Evolutionary conservation across 805 yeast species (phyloP), one percentile per base, ranked within the genome.

Genomic region (Candida andamanensis): DNA sequence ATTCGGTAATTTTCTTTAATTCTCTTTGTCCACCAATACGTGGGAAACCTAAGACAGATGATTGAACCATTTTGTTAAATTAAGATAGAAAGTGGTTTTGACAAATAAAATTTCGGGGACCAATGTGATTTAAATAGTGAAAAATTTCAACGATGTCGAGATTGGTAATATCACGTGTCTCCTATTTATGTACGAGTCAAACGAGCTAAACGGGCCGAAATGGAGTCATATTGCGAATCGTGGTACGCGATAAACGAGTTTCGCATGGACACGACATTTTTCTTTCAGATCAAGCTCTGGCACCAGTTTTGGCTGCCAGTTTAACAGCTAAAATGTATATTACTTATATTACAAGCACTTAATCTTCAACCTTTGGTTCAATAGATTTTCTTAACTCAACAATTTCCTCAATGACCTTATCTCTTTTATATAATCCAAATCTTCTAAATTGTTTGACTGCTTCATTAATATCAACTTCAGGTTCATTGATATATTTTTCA

Each of bases 11-110:
- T 73, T 92, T 92, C 76, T 92, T 92, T 69, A 92, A 81, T 76
- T 92, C 98, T 80, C 98, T 92, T 76, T 87, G 87, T 56, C 96
- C 92, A 60, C 98, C 98, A 60, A 90, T 92, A 77, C 98, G 92
- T 73, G 98, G 98, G 92, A 92, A 92, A 68, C 98, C 98, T 72
- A 92, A 79, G 55, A 92, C 94, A 60, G 96, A 79, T 46, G 97
- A 90, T 70, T 81, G 81, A 69, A 90, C 97, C 97, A 90, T 90
- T 56, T 40, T n/a, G n/a, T n/a, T n/a, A n/a, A n/a, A n/a, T n/a
- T n/a, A n/a, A n/a, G n/a, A n/a, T n/a, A n/a, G n/a, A n/a, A n/a
- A n/a, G n/a, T n/a, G n/a, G n/a, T n/a, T n/a, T 10, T 23, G 13
- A 23, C 13, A 11, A 10, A 23, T 23, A n/a, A 23, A 23, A 9